Base-by-base conservation (phyloP, 2,329 filamentous ascomycete genomes). In the Phaeosphaeria sp. region DNA sequence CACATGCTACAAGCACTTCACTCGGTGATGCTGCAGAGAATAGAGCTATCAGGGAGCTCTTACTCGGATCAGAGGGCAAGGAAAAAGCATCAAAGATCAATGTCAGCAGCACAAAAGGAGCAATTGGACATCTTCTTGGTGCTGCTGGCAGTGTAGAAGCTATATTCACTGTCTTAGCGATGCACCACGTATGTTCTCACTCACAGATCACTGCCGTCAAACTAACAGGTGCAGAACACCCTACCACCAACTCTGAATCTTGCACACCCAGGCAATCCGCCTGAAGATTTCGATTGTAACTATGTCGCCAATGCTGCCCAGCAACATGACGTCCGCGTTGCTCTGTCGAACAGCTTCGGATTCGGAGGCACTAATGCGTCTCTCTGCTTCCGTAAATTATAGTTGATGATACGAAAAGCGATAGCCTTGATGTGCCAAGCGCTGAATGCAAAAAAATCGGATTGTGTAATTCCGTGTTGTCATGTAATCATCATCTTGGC, bases 361-460 rank as follows among this genome's bases (percentile, higher is more conserved):
- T 99, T 99, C 80, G 95, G 95, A 11, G 95, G 95, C 17, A 98
- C 94, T 1, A 99, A 99, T 79, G 93, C 94, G 43, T 93, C 88
- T 53, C 80, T 99, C 39, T 93, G 93, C 52, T 94, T 98, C 69
- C 84, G 84, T 7, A 84, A 80, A 63, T 53, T 73, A 56, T 78
- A 73, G n/a, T 43, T 3, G 51, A 23, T 9, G 17, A 13, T 7
- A 18, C 18, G 17, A 6, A 30, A n/a, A 11, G 25, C 4, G 18
- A n/a, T n/a, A n/a, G n/a, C n/a, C n/a, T n/a, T n/a, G n/a, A n/a
- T n/a, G n/a, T n/a, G n/a, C n/a, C n/a, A n/a, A n/a, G n/a, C n/a
- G n/a, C n/a, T n/a, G n/a, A n/a, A n/a, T n/a, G n/a, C n/a, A n/a
- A n/a, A n/a, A n/a, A n/a, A n/a, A n/a, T n/a, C n/a, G n/a, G n/a